Percentiles rank a stretch among this genome's conserved stretches.
Evolutionary conservation across 345 rosid genomes (phyloP).

Genomic region (Rubroshorea leprosula): DNA sequence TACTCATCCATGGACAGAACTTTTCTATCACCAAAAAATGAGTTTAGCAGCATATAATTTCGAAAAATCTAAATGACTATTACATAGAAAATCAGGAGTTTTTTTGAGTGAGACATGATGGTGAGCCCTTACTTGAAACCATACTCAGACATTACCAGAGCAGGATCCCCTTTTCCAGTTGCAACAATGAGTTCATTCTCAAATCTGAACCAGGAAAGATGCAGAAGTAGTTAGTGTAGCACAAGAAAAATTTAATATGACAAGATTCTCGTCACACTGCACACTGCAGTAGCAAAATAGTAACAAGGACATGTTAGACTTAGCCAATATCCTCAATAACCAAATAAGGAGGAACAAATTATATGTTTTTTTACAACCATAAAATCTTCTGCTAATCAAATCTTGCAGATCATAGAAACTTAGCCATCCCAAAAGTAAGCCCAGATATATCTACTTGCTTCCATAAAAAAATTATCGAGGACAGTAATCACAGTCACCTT

Average conservation of each 20-base stretch:
- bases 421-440: background rate
- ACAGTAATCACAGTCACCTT: conserved; percentile 2
- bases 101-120: background rate
- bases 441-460: background rate
- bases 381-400: too few relatives aligned
- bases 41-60: conserved; percentile 3
- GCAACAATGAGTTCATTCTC: conserved; percentile 43
- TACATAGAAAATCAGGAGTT: background rate
- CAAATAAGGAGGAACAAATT: background rate
- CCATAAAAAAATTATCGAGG: background rate
- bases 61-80: conserved; percentile 1
- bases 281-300: too few relatives aligned
- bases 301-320: too few relatives aligned
- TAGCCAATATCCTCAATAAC: background rate
- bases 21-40: conserved; percentile 27
- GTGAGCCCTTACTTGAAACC: conserved; percentile 43
- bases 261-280: too few relatives aligned
- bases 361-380: too few relatives aligned
- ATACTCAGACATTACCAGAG: conserved; percentile 43
- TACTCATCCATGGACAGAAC: conserved; percentile 43
- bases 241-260: background rate
- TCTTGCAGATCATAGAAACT: background rate
- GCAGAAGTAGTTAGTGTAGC: background rate
- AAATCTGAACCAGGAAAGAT: conserved; percentile 19
- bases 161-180: conserved; percentile 51